A percentile compares a stretch with the other conserved stretches of the same genome.
Evolutionary conservation across 345 rosid genomes (phyloP).

Genomic region (Lumnitzera littorea): DNA sequence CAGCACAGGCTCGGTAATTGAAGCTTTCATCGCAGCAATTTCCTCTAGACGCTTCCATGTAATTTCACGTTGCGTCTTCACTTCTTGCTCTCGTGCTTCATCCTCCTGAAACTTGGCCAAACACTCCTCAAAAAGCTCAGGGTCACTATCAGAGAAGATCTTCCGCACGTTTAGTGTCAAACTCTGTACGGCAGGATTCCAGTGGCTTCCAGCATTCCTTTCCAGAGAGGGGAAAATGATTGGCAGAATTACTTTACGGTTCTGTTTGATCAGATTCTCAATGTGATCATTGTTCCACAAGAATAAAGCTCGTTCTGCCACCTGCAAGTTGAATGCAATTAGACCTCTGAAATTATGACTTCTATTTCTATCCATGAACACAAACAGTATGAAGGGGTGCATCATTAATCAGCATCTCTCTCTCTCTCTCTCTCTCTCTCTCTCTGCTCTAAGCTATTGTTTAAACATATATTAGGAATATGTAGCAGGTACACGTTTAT

Average conservation of each 20-base stretch:
- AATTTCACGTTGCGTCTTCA: conserved; percentile 37
- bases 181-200: conserved; percentile 84
- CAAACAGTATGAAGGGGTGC: no score
- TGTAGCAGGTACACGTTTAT: no score
- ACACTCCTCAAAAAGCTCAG: conserved; percentile 69
- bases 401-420: no score
- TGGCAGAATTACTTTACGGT: conserved; percentile 64
- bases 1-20: conserved; percentile 39
- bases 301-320: conserved; percentile 79
- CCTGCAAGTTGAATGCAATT: conserved; percentile 25
- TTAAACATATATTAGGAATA: no score
- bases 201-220: conserved; percentile 60
- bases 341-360: no score
- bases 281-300: conserved; percentile 91
- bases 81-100: conserved; percentile 43
- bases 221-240: conserved; percentile 70
- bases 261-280: conserved; percentile 68
- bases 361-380: no score
- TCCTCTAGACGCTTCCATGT: conserved; percentile 72
- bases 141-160: conserved; percentile 66
- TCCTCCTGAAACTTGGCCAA: conserved; percentile 53
- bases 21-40: conserved; percentile 53
- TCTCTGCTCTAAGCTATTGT: no score
- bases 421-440: no score
- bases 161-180: conserved; percentile 68